Conservation (phyloP, 768 basidiomycete genomes). For the Russula griseocarnosa region DNA sequence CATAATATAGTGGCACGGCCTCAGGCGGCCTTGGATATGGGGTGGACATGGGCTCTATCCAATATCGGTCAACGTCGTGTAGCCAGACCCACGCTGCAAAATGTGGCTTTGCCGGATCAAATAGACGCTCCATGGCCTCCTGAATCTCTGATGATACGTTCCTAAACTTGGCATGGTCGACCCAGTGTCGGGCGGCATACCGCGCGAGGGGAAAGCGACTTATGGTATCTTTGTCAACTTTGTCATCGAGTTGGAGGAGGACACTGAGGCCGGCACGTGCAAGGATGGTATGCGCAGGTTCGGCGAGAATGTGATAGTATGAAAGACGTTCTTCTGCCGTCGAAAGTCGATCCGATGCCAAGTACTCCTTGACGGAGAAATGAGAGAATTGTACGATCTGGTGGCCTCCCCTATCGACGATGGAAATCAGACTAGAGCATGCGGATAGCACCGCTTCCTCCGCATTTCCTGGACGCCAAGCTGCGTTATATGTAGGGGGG, state of each 20-base stretch:
- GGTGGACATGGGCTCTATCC: not conserved
- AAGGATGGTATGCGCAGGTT: slow-evolving; percentile 8
- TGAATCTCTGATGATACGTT: not conserved
- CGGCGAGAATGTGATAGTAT: slow-evolving; percentile 6
- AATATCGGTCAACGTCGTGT: slow-evolving; percentile 5
- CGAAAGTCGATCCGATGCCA: slow-evolving; percentile 14
- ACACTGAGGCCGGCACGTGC: slow-evolving; percentile 3
- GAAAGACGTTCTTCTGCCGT: not conserved
- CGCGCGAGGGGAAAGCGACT: not conserved
- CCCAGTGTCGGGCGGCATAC: slow-evolving; percentile 19
- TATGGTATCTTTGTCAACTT: not conserved
- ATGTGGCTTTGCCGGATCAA: slow-evolving; percentile 2
- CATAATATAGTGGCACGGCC: slow-evolving; percentile 9
- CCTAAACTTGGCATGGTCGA: not conserved
- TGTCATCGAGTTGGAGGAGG: slow-evolving; percentile 11
- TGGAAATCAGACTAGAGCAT: not conserved
- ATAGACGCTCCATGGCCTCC: slow-evolving; percentile 3
- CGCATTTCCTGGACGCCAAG: slow-evolving; percentile 3
- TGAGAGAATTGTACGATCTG: slow-evolving; percentile 3
- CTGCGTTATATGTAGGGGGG: not conserved
- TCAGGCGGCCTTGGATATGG: not conserved
- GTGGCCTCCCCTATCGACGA: not conserved
- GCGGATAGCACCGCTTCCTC: not conserved
- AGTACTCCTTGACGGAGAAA: slow-evolving; percentile 23
- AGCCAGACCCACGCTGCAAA: slow-evolving; percentile 16